These are phyloP conservation scores for Aspergillus arachidicola DNA, from an alignment of 2,329 filamentous ascomycete genomes.

Conservation along the genomic window DNA sequence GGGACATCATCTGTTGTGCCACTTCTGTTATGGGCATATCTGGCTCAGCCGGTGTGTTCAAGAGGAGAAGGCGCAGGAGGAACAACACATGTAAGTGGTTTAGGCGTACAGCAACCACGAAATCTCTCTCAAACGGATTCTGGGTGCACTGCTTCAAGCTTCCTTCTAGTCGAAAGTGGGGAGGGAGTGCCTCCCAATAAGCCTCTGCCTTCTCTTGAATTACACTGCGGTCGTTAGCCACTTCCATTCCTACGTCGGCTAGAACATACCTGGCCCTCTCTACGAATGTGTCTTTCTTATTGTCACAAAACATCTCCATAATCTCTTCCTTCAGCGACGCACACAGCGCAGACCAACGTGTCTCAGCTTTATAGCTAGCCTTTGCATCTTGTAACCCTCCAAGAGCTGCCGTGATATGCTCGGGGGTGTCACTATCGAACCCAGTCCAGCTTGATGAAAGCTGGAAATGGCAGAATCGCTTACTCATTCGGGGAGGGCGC, in stretches of 20 bases:
- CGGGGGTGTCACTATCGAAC: neutral
- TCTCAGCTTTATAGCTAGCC: slow-evolving; percentile 28
- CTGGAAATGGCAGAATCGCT: slow-evolving; percentile 44
- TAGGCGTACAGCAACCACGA: slow-evolving; percentile 27
- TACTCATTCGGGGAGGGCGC: slow-evolving; percentile 48
- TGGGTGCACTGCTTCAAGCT: slow-evolving; percentile 24
- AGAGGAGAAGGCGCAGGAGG: slow-evolving; percentile 25
- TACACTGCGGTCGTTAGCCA: slow-evolving; percentile 21
- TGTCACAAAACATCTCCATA: slow-evolving; percentile 30
- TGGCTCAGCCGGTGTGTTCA: slow-evolving; percentile 27
- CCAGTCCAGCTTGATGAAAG: neutral
- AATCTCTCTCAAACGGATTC: slow-evolving; percentile 29
- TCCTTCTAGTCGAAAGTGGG: slow-evolving; percentile 25
- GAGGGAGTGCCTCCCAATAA: slow-evolving; percentile 25
- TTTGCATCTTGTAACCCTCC: slow-evolving; percentile 20
- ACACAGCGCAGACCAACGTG: slow-evolving; percentile 31
- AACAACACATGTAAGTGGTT: slow-evolving; percentile 34
- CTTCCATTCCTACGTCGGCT: neutral
- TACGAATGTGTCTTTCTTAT: slow-evolving; percentile 22
- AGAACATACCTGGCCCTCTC: slow-evolving; percentile 19
- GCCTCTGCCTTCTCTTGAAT: slow-evolving; percentile 25
- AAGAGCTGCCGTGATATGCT: neutral
- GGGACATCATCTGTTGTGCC: slow-evolving; percentile 30
- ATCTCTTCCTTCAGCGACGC: slow-evolving; percentile 31
- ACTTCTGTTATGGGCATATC: slow-evolving; percentile 28